phyloP scores from a whole-genome alignment of 2,329 filamentous ascomycete genomes.

The Ascochyta koolunga region DNA sequence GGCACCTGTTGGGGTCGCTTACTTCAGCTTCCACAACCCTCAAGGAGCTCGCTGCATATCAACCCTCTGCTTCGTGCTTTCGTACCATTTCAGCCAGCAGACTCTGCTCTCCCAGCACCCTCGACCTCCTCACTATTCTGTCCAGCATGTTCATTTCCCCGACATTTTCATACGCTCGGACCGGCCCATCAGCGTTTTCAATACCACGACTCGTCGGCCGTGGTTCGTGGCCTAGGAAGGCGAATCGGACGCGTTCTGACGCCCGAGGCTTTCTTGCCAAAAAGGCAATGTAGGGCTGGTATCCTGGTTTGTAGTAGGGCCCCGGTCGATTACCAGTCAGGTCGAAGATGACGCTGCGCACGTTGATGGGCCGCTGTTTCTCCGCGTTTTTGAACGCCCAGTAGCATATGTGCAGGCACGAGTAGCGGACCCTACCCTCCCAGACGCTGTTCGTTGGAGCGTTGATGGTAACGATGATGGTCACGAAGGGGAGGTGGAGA shows the following conservation, averaged over 20 bases:
- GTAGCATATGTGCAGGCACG: neutral
- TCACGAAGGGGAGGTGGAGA: no score
- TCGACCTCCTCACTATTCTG: neutral
- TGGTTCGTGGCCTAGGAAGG: neutral
- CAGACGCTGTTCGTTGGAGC: no score
- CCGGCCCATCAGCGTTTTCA: neutral
- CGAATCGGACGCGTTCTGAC: neutral
- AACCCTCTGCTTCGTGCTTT: neutral
- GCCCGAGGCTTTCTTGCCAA: neutral
- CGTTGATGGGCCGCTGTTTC: neutral
- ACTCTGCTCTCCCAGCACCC: neutral
- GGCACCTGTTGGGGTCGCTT: no score
- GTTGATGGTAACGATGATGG: no score
- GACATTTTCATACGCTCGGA: neutral
- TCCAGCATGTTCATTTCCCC: neutral
- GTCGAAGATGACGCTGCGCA: neutral
- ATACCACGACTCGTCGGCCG: neutral
- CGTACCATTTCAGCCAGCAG: no score
- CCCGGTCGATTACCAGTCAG: neutral
- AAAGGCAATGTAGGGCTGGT: neutral
- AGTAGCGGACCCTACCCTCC: no score
- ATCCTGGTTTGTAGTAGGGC: neutral
- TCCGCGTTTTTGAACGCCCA: neutral
- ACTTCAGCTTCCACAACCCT: neutral
- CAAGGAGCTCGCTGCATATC: neutral